Evolutionary conservation across 352 stramenopile species (phyloP), one percentile per base, ranked within the genome.

Genomic region (Globisporangium orthogonon): DNA sequence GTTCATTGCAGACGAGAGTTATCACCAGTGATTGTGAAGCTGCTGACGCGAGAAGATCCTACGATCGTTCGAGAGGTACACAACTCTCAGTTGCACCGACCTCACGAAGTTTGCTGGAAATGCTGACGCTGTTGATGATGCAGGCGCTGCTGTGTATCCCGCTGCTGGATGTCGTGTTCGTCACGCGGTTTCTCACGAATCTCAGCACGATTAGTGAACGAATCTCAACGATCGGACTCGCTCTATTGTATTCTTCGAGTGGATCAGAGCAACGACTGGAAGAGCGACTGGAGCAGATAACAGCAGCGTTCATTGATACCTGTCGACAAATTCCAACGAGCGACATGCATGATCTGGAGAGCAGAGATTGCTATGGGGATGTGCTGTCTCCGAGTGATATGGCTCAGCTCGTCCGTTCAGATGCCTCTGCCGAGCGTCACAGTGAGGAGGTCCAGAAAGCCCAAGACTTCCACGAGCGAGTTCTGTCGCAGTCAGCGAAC

Each of bases 231-330:
- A 37, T 51, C 4, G 59, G 59, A 37, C 45, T 65, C 14, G 29
- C 61, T 5, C 58, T 71, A 14, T 48, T 82, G 37, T 62, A 79
- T 10, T 29, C 46, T 15, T 57, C 60, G 23, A 43, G 37, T 17
- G 37, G 2, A 17, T 43, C 37, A 4, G 37, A 43, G 37, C 37
- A 17, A 5, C 37, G 11, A 43, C 37, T 4, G 37, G 17, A 18
- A 9, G n/a, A 47, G 57, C 56, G 13, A 58, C 52, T 45, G 45
- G 61, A 78, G 60, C 33, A 30, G 3, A 63, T 66, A 23, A 44
- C 55, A 7, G 60, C 58, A 7, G 63, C 61, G 58, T 72, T 72
- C 40, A 50, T 82, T 52, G 68, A 75, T 63, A 43, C 44, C 4
- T 73, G 56, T 46, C 70, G 63, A 14, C 31, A 44, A 4, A 3